These are phyloP conservation scores for Craspedostauros australis DNA, from an alignment of 108 stramenopile genomes.

Conservation along the genomic window DNA sequence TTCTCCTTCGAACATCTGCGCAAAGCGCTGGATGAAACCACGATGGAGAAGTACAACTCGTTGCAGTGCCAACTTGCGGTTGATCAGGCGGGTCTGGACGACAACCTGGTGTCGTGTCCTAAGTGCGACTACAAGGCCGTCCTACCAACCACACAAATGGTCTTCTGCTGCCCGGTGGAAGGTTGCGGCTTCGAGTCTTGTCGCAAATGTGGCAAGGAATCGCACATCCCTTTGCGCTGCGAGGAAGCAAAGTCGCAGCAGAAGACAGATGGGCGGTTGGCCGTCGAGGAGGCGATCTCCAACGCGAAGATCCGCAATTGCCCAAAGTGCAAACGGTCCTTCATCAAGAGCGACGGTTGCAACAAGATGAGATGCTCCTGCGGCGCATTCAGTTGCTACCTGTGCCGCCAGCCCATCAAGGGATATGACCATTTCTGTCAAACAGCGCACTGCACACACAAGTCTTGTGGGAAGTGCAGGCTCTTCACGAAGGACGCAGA, in stretches of 20 bases:
- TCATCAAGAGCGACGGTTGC: conserved; percentile 70
- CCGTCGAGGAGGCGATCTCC: conserved; percentile 85
- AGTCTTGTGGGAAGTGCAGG: conserved; percentile 55
- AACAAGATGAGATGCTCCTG: conserved; percentile 88
- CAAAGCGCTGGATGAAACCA: conserved; percentile 54
- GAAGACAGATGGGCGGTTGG: conserved; percentile 57
- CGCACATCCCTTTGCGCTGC: conserved; percentile 71
- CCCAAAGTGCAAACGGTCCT: conserved; percentile 66
- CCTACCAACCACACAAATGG: conserved; percentile 30
- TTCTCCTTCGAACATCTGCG: conserved; percentile 56
- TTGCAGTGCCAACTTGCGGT: conserved; percentile 42
- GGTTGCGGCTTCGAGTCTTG: conserved; percentile 74
- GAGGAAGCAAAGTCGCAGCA: conserved; percentile 63
- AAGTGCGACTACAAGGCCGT: conserved; percentile 75
- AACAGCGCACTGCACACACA: conserved; percentile 69
- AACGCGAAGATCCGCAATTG: conserved; percentile 74
- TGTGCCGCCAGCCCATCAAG: conserved; percentile 52
- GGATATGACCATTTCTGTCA: conserved; percentile 83
- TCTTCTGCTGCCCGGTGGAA: conserved; percentile 54
- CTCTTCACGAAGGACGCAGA: conserved; percentile 62
- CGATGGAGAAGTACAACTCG: conserved; percentile 77
- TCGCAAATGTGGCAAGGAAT: conserved; percentile 64
- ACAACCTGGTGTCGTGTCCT: conserved; percentile 53
- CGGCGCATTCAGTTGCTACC: conserved; percentile 65
- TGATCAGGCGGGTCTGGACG: conserved; percentile 40